These are phyloP conservation scores for Pseudopyricularia cyperi DNA, from an alignment of 2,329 filamentous ascomycete genomes.

Conservation along the genomic window DNA sequence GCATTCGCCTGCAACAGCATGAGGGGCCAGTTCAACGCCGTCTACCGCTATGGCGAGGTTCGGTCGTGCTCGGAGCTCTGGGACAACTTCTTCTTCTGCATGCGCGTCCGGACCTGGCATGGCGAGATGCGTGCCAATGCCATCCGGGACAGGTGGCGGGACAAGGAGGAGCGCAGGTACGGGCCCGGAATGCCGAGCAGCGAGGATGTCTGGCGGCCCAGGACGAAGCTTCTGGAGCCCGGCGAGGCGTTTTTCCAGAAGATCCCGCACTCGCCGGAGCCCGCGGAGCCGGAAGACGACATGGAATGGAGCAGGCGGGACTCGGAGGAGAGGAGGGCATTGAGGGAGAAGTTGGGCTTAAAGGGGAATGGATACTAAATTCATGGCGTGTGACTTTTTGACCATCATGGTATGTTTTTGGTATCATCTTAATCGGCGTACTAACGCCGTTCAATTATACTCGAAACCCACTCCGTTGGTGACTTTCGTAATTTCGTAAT, in stretches of 20 bases:
- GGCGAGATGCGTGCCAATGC: conserved; percentile 45
- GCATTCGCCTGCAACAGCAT: conserved; percentile 91
- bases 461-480: too few relatives aligned
- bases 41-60: conserved; percentile 76
- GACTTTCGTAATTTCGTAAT: too few relatives aligned
- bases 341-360: conserved; percentile 19
- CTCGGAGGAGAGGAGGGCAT: conserved; percentile 20
- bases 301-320: conserved; percentile 27
- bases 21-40: conserved; percentile 79
- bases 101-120: conserved; percentile 60
- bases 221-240: conserved; percentile 45
- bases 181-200: conserved; percentile 53
- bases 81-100: conserved; percentile 96
- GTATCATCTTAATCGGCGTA: too few relatives aligned
- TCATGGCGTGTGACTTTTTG: too few relatives aligned
- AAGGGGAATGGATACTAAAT: conserved; percentile 5
- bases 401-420: too few relatives aligned
- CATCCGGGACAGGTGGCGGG: conserved; percentile 55
- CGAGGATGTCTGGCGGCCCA: conserved; percentile 79
- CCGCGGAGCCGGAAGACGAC: conserved; percentile 20
- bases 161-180: conserved; percentile 53
- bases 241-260: conserved; percentile 27
- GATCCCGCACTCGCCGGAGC: not conserved
- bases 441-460: too few relatives aligned
- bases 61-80: conserved; percentile 72